Evolutionary conservation across 129 eudicot genomes (phyloP).

Genomic region (sunflower (Helianthus annuus)): HanXRQr2.0-SUNRISE NC_035443.2:58972789-58973288

Average conservation of each 20-base stretch:
- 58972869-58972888: conserved; percentile 20
- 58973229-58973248: conserved; percentile 5
- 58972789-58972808: too few species aligned
- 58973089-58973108: conserved; percentile 47
- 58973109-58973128: conserved; percentile 22
- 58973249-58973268: background rate
- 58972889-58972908: too few species aligned
- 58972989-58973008: too few species aligned
- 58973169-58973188: background rate
- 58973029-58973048: too few species aligned
- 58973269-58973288: conserved; percentile 38
- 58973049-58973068: too few species aligned
- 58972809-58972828: conserved; percentile 35
- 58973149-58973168: conserved; percentile 37
- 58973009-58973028: too few species aligned
- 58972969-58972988: too few species aligned
- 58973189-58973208: background rate
- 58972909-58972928: too few species aligned
- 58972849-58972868: conserved; percentile 61
- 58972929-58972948: too few species aligned
- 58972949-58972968: too few species aligned
- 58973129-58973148: background rate
- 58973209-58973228: conserved; percentile 10
- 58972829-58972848: conserved; percentile 70
- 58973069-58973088: too few species aligned